A percentile compares a stretch with the other conserved stretches of the same genome.
These are phyloP conservation scores for Fagopyrum homotropicum DNA, from an alignment of 148 eudicot genomes.

Conservation along the genomic window DNA sequence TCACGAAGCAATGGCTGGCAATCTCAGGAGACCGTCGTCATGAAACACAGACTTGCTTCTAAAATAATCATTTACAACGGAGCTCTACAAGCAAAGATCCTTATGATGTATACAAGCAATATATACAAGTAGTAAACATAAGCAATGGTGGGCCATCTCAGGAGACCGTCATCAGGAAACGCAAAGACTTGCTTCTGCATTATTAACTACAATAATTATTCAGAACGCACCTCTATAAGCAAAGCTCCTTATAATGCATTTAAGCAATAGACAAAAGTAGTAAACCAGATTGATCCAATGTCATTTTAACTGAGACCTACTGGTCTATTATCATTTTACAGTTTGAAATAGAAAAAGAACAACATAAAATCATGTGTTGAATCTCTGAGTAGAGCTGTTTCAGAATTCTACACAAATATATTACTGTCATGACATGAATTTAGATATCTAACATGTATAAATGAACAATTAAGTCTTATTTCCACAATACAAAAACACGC, in stretches of 20 bases:
- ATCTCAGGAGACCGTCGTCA: neutral
- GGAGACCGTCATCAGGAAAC: neutral
- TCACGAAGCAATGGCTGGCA: neutral
- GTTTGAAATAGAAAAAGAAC: neutral
- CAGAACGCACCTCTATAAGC: neutral
- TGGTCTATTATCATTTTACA: neutral
- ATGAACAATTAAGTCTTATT: neutral
- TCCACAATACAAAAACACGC: neutral
- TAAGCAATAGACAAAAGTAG: neutral
- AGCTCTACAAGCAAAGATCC: neutral
- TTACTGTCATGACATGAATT: neutral
- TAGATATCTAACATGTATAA: neutral
- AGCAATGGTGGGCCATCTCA: neutral
- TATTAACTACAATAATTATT: neutral
- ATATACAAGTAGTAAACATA: neutral
- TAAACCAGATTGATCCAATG: neutral
- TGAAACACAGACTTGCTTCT: neutral
- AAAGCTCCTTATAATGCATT: neutral
- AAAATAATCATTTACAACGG: neutral
- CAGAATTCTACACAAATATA: neutral
- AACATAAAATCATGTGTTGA: neutral
- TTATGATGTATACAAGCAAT: neutral
- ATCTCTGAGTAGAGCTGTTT: neutral
- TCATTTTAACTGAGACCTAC: neutral
- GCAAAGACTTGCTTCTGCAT: neutral